Percentiles rank a stretch among this genome's conserved stretches.
Evolutionary conservation across 1,284 basidiomycete genomes (phyloP).

Genomic region (Cystobasidium pallidum): DNA sequence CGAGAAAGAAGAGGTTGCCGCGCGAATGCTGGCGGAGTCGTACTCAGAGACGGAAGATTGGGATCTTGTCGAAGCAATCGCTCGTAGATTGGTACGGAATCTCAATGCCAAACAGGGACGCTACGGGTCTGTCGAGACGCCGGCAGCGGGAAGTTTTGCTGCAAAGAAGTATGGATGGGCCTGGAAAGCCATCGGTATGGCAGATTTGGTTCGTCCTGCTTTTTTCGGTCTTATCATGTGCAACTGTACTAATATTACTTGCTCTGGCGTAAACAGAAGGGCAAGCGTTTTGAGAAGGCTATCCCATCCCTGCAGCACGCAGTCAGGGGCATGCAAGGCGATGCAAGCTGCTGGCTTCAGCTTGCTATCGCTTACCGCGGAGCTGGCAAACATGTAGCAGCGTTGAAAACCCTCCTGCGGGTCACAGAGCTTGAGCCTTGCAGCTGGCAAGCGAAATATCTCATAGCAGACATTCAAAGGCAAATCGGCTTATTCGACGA

Average conservation of each 20-base stretch:
- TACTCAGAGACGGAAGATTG: constrained; percentile 94
- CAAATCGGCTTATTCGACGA: constrained; percentile 75
- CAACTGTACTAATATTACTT: neutral
- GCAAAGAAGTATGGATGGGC: constrained; percentile 88
- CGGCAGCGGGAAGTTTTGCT: constrained; percentile 55
- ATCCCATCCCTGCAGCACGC: constrained; percentile 87
- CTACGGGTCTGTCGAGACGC: constrained; percentile 32
- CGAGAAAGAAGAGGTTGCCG: constrained; percentile 82
- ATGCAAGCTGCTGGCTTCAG: constrained; percentile 80
- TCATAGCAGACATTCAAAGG: constrained; percentile 82
- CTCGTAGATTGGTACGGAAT: constrained; percentile 79
- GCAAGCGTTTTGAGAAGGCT: constrained; percentile 73
- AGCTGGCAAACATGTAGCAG: constrained; percentile 84
- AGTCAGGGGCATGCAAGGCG: constrained; percentile 75
- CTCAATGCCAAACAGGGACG: constrained; percentile 22
- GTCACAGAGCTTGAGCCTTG: constrained; percentile 69
- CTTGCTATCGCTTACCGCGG: constrained; percentile 89
- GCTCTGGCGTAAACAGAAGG: constrained; percentile 62
- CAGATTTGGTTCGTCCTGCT: constrained; percentile 72
- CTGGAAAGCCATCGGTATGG: constrained; percentile 94
- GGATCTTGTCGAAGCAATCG: constrained; percentile 93
- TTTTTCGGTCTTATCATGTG: neutral
- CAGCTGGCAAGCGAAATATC: constrained; percentile 83
- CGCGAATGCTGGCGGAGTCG: constrained; percentile 77
- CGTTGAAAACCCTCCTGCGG: constrained; percentile 80